Base-by-base conservation (phyloP, 2,329 filamentous ascomycete species). In the Stachybotrys elegans region DNA sequence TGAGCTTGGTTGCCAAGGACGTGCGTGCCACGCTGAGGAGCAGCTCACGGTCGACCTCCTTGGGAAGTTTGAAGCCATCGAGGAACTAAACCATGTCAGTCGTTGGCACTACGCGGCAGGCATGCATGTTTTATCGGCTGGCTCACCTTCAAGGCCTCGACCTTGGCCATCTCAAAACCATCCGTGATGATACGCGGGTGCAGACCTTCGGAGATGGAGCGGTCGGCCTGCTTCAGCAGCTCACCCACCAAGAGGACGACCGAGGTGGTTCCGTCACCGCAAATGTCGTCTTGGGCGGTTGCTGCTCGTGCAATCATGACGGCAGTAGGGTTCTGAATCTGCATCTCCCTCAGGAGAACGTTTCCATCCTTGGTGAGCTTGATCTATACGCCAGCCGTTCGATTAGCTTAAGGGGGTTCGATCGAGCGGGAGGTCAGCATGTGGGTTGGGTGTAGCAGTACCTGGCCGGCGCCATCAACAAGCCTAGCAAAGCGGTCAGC, bases 321-420 rank as follows among this genome's bases (percentile, higher is more conserved):
- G 53, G 93, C 93, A 27, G 93, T 98, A 22, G 93, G 93, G 69
- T 97, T 97, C 73, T 96, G 92, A 65, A 97, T 97, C 82, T 97
- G 91, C 81, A 85, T 85, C 66, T 86, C 82, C 58, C 82, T 74
- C 51, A 85, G 69, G 21, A 85, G 75, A 48, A 97, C 92, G 61
- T 95, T 96, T 64, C 93, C 93, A 71, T 98, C 93, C 70, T 98
- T 98, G 57, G 93, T 98, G 65, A 98, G 80, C 74, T 98, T 98
- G 74, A 98, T 98, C 82, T 93, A 56, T 63, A 49, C 56, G 57
- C 46, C 42, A 43, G n/a, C 43, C 19, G 22, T 54, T 63, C 52
- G 62, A 60, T 56, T 55, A 54, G 44, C n/a, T n/a, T n/a, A n/a
- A n/a, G n/a, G n/a, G n/a, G n/a, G n/a, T n/a, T 51, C 52, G 51